Evolutionary conservation across 2,329 filamentous ascomycete species (phyloP), one percentile per base, ranked within the genome.

Genomic region (Pseudogymnoascus sp.): DNA sequence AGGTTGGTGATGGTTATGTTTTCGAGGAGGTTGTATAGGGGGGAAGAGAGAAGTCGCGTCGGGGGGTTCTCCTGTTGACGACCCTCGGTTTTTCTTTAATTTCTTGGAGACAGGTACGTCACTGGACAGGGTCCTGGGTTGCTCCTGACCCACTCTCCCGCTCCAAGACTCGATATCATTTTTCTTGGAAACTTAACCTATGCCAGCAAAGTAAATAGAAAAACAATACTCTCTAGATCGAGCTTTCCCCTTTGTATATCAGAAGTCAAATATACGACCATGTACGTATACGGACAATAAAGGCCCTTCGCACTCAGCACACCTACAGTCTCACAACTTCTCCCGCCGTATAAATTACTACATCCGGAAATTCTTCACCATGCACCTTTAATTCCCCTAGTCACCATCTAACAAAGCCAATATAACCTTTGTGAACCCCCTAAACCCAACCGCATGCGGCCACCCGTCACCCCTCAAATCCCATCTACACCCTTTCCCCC

Each of bases 21-120:
- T 36, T 23, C 15, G 31, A 38, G 26, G 31, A 4, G 2, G 31
- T 38, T 60, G 36, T 11, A 13, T 23, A 36, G 13, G 19, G 31
- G 13, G 57, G 19, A 3, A 13, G 53, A 33, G 8, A 13, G 21
- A n/a, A 57, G n/a, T 26, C 57, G 57, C 57, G 57, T 31, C 50
- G 50, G 23, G 23, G 50, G n/a, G 1, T 28, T 38, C 6, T 28
- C 26, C 6, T 60, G 31, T 60, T 38, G 57, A 60, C 19, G 33
- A 23, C 40, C 40, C 40, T 13, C 8, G 38, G 38, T 53, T 53
- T 53, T 31, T 17, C 9, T 53, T 53, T 53, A 53, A 53, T 53
- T 53, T 53, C 47, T 53, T 31, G 47, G 47, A 53, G 47, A 31
- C n/a, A 53, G 47, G 47, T 53, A 53, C 47, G 47, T 53, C 47